Evolutionary conservation across 164 flowering plant species (phyloP).

Genomic region (Kingdonia uniflora): DNA sequence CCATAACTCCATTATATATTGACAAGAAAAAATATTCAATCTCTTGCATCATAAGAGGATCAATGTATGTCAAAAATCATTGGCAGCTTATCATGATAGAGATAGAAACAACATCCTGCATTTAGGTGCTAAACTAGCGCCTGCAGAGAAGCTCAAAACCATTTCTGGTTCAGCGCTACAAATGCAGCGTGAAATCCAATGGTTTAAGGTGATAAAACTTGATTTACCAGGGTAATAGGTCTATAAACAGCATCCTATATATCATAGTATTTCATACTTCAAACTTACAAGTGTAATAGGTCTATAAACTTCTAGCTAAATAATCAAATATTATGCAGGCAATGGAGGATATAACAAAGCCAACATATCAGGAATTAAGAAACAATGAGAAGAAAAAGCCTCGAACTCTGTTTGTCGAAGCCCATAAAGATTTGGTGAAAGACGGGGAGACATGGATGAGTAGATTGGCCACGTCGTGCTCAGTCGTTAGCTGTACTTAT

Average conservation of each 20-base stretch:
- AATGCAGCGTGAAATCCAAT: not conserved
- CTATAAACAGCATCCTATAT: no score
- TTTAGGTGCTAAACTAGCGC: not conserved
- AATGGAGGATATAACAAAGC: not conserved
- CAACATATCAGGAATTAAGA: not conserved
- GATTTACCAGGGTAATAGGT: no score
- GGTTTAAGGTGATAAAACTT: not conserved
- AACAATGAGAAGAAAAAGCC: not conserved
- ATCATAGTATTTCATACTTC: no score
- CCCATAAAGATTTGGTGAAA: not conserved
- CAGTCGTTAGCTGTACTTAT: constrained; percentile 1
- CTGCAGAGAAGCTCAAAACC: not conserved
- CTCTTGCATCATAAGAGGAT: not conserved
- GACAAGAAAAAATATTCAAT: constrained; percentile 6
- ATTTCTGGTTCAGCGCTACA: not conserved
- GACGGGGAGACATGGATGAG: constrained; percentile 8
- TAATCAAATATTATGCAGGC: no score
- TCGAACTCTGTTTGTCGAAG: not conserved
- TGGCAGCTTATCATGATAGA: not conserved
- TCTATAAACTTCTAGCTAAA: no score
- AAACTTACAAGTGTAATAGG: no score
- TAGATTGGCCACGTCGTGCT: not conserved
- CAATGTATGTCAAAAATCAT: not conserved
- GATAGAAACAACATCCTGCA: not conserved
- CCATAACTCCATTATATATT: not conserved